Conservation (phyloP, 331 rosid genomes). For the Acacia concinna region DNA sequence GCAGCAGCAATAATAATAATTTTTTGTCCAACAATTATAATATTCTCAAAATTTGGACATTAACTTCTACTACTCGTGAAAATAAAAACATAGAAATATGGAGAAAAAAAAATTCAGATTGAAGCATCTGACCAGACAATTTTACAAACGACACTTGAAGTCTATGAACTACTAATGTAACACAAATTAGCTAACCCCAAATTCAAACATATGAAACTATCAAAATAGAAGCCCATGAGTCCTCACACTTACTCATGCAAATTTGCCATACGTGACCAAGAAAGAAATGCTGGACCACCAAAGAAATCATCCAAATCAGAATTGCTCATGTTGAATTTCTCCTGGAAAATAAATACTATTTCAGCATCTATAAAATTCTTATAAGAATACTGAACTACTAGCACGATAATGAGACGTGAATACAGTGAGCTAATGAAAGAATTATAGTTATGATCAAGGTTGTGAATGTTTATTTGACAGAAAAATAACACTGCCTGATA, state of each 20-base stretch:
- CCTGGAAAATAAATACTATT: slow-evolving; percentile 37
- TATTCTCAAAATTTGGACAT: slow-evolving; percentile 8
- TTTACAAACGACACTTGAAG: slow-evolving; percentile 23
- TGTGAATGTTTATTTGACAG: slow-evolving; percentile 10
- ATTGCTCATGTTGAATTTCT: slow-evolving; percentile 63
- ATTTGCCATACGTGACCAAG: slow-evolving; percentile 90
- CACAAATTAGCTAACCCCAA: slow-evolving; percentile 12
- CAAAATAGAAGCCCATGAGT: slow-evolving; percentile 27
- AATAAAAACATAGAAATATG: slow-evolving; percentile 5
- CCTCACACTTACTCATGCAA: slow-evolving; percentile 64
- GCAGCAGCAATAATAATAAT: slow-evolving; percentile 11
- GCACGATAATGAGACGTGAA: background rate
- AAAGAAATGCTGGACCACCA: slow-evolving; percentile 87
- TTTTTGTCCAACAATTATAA: background rate
- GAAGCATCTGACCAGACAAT: slow-evolving; percentile 15
- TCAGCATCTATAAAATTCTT: slow-evolving; percentile 21
- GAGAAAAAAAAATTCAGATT: background rate
- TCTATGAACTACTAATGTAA: slow-evolving; percentile 5
- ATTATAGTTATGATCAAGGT: background rate
- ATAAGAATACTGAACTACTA: slow-evolving; percentile 8
- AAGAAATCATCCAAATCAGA: slow-evolving; percentile 73
- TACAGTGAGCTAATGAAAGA: background rate
- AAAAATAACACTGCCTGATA: background rate
- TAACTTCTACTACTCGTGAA: slow-evolving; percentile 1
- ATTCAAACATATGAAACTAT: slow-evolving; percentile 9